These are phyloP conservation scores for Chytriomyces hyalinus DNA, from an alignment of 192 early-diverging fungal genomes.

Conservation along the genomic window DNA sequence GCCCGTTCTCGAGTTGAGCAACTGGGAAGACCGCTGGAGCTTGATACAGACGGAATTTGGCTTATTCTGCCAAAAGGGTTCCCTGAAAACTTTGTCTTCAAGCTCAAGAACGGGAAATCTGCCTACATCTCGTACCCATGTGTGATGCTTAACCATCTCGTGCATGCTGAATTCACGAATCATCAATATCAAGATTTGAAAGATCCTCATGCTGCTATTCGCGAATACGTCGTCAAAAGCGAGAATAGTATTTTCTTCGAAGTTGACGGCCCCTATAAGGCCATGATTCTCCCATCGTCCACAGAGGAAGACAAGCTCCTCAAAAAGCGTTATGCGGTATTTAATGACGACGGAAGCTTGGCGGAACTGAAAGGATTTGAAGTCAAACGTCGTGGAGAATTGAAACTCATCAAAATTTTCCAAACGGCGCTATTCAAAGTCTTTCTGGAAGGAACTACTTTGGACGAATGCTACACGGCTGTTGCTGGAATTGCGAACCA, in stretches of 20 bases:
- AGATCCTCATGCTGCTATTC: constrained; percentile 44
- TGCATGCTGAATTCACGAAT: constrained; percentile 95
- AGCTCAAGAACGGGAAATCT: constrained; percentile 76
- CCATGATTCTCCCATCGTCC: constrained; percentile 96
- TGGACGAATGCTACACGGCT: constrained; percentile 86
- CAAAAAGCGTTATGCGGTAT: constrained; percentile 99
- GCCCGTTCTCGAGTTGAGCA: constrained; percentile 91
- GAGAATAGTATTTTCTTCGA: constrained; percentile 99
- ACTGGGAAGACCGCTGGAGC: constrained; percentile 90
- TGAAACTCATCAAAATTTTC: constrained; percentile 98
- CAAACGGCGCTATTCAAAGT: constrained; percentile 93
- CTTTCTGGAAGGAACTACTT: constrained; percentile 84
- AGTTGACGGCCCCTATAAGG: constrained; percentile 97
- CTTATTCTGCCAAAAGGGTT: constrained; percentile 92
- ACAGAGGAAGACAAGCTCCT: constrained; percentile 94
- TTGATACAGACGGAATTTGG: constrained; percentile 99
- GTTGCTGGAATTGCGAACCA: constrained; percentile 90
- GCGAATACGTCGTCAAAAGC: constrained; percentile 66
- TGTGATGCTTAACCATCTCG: constrained; percentile 97
- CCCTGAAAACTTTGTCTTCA: constrained; percentile 91
- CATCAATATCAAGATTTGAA: constrained; percentile 86
- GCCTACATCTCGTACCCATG: constrained; percentile 95
- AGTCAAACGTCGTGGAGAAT: constrained; percentile 96
- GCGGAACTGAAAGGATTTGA: constrained; percentile 99
- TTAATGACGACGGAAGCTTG: constrained; percentile 90